Percentiles rank a stretch among this genome's conserved stretches.
phyloP scores from a whole-genome alignment of 2,329 filamentous ascomycete species.

The Polytolypa hystricis region DNA sequence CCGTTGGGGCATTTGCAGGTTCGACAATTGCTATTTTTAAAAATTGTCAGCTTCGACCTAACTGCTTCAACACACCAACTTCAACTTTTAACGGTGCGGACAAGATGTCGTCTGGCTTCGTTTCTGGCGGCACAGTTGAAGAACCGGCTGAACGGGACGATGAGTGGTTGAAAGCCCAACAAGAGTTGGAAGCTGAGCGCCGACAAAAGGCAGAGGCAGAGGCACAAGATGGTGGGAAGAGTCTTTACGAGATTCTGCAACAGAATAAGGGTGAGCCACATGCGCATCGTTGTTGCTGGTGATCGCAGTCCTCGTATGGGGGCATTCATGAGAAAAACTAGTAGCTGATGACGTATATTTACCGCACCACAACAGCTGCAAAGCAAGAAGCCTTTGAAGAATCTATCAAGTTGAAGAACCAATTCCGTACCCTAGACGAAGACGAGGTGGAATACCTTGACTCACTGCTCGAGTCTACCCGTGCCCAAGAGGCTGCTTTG shows the following conservation, averaged over 20 bases:
- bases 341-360: too few relatives aligned
- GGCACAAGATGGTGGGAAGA: slow-evolving; percentile 43
- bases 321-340: slow-evolving; percentile 18
- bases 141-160: slow-evolving; percentile 30
- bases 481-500: slow-evolving; percentile 45
- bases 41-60: too few relatives aligned
- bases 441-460: slow-evolving; percentile 44
- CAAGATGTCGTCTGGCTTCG: slow-evolving; percentile 40
- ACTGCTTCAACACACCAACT: too few relatives aligned
- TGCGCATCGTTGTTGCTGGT: too few relatives aligned
- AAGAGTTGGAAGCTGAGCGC: slow-evolving; percentile 37
- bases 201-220: slow-evolving; percentile 36
- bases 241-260: slow-evolving; percentile 38
- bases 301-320: background rate
- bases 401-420: slow-evolving; percentile 39
- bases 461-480: slow-evolving; percentile 45
- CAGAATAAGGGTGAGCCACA: slow-evolving; percentile 36
- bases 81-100: too few relatives aligned
- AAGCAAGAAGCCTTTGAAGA: slow-evolving; percentile 44
- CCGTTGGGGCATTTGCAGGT: too few relatives aligned
- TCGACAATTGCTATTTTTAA: too few relatives aligned
- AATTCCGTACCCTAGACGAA: slow-evolving; percentile 41
- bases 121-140: slow-evolving; percentile 33
- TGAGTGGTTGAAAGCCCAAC: slow-evolving; percentile 33
- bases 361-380: slow-evolving; percentile 31